Evolutionary conservation across 2,329 filamentous ascomycete species (phyloP).

Genomic region (Colletotrichum tropicicola): DNA sequence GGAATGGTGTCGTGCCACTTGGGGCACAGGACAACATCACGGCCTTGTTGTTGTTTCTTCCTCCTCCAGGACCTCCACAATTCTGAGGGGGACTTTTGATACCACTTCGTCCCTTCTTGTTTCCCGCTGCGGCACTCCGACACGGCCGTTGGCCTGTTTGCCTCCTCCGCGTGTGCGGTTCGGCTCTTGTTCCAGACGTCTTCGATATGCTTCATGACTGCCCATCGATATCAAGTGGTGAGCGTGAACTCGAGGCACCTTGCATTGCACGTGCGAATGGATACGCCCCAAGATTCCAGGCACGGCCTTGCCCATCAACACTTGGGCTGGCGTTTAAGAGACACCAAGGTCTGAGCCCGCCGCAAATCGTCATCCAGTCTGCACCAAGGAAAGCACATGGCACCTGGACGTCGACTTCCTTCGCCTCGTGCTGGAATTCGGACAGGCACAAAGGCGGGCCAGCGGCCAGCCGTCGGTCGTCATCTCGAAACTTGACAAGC

Average conservation of each 20-base stretch:
- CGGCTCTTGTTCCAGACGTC: neutral
- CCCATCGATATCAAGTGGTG: neutral
- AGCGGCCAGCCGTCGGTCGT: neutral
- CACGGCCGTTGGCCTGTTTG: conserved; percentile 1
- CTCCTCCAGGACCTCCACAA: neutral
- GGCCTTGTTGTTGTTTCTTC: neutral
- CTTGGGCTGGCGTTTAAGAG: neutral
- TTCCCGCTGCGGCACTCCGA: neutral
- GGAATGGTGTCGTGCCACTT: neutral
- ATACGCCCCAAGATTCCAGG: too few species aligned
- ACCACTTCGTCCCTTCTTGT: conserved; percentile 5
- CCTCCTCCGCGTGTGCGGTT: neutral
- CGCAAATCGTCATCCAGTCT: neutral
- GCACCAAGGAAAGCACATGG: neutral
- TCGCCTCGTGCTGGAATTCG: neutral
- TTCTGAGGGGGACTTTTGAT: conserved; percentile 6
- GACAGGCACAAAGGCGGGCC: neutral
- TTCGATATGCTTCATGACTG: neutral
- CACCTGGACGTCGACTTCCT: neutral
- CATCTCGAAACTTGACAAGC: conserved; percentile 8
- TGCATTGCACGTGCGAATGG: too few species aligned
- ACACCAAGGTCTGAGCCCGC: neutral
- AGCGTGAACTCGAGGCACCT: too few species aligned
- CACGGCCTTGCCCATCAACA: neutral
- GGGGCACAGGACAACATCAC: neutral